Base-by-base conservation (phyloP, 2,329 filamentous ascomycete species). In the Dactylellina haptotyla region DNA sequence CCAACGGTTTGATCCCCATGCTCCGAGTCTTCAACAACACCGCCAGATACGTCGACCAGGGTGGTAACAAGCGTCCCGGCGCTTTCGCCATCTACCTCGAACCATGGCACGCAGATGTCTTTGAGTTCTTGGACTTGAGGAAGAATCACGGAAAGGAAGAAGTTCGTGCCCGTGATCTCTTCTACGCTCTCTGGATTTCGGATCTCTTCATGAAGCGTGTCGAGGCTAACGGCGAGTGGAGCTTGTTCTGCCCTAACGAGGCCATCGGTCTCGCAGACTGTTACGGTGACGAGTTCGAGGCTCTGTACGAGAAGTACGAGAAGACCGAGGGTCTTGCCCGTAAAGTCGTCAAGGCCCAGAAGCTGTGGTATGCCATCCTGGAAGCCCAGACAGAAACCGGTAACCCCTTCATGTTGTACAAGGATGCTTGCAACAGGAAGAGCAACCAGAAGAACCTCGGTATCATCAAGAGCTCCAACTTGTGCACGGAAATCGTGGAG, bases 61-160 rank as follows among this genome's bases (percentile, higher is more conserved):
- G 95, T 83, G 95, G 95, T 79, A 99, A 99, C 87, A 99, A 99
- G 88, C 92, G 95, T 66, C 95, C 95, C 28, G 95, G 95, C 83
- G 95, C 95, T 61, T 99, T 99, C 80, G 95, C 95, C 80, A 97
- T 99, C 83, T 99, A 99, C 83, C 87, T 99, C 14, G 95, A 99
- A 87, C 95, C 95, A 58, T 99, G 95, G 95, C 95, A 99, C 83
- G 90, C 93, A 1, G 95, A 99, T 82, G 90, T 99, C 75, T 97
- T 98, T 77, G 90, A 96, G 82, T 99, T 97, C 84, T 88, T 99
- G 77, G 96, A 99, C 80, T 88, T 99, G 62, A 90, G 95, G 80
- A 99, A 99, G 89, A 99, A 99, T 83, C 95, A 99, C 82, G 95
- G 95, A 78, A 99, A 99, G 84, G 95, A 99, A 81, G 95, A 99